A percentile compares a stretch with the other conserved stretches of the same genome.
These are phyloP conservation scores for Rhizophagus clarus DNA, from an alignment of 192 early-diverging fungal species.

Conservation along the genomic window DNA sequence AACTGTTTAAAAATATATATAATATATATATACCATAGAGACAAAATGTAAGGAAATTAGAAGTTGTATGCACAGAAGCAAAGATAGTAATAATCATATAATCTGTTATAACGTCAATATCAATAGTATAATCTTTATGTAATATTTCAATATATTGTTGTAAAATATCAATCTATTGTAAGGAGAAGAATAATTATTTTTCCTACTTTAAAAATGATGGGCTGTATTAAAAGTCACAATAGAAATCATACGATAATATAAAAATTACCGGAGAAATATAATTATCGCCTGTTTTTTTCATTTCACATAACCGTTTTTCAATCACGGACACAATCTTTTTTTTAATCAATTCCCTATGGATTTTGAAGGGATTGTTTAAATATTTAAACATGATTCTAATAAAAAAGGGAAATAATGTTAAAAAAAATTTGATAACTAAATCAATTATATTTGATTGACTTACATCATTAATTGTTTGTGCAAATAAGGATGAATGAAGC, in stretches of 20 bases:
- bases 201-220: no score
- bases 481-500: background rate
- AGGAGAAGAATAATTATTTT: background rate
- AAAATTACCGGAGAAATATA: background rate
- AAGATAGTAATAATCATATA: background rate
- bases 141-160: background rate
- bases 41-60: background rate
- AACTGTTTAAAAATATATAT: background rate
- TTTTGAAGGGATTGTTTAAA: background rate
- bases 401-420: background rate
- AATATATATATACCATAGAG: constrained; percentile 12
- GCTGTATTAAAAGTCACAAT: no score
- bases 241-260: no score
- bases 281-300: background rate
- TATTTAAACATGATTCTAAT: background rate
- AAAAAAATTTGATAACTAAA: no score
- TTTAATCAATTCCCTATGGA: background rate
- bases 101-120: background rate
- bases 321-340: background rate
- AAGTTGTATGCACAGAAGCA: constrained; percentile 5
- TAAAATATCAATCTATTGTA: background rate
- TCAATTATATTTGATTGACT: background rate
- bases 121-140: background rate
- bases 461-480: background rate
- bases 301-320: background rate